Percentiles rank a stretch among this genome's conserved stretches.
These are phyloP conservation scores for Lindgomyces ingoldianus DNA, from an alignment of 495 filamentous ascomycete species.

Conservation along the genomic window DNA sequence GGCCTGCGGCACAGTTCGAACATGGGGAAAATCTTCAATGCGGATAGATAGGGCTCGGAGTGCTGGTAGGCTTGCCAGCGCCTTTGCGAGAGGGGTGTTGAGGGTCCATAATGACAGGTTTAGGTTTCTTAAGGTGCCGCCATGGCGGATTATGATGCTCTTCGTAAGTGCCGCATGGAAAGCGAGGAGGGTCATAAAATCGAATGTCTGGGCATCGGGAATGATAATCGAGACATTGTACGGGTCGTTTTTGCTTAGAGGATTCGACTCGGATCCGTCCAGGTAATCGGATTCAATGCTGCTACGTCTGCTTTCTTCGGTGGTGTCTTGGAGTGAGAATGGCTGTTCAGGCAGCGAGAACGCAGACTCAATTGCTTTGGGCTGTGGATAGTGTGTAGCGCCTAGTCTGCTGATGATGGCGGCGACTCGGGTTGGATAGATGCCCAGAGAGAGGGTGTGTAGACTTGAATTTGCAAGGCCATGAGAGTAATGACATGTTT, in stretches of 20 bases:
- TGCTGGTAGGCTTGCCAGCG: slow-evolving; percentile 18
- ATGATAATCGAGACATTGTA: slow-evolving; percentile 31
- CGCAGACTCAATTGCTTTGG: slow-evolving; percentile 5
- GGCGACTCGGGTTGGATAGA: slow-evolving; percentile 29
- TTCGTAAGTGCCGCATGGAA: slow-evolving; percentile 35
- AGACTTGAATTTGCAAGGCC: slow-evolving; percentile 30
- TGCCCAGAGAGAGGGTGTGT: slow-evolving; percentile 37
- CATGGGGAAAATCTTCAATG: slow-evolving; percentile 33
- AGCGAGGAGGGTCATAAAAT: slow-evolving; percentile 12
- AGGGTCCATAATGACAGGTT: slow-evolving; percentile 36
- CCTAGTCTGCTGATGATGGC: slow-evolving; percentile 24
- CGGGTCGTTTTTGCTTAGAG: slow-evolving; percentile 1
- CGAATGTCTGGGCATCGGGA: slow-evolving; percentile 22
- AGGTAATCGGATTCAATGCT: background rate
- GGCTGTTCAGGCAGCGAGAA: slow-evolving; percentile 3
- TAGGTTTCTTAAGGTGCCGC: slow-evolving; percentile 24
- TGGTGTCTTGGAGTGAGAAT: background rate
- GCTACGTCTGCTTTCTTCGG: background rate
- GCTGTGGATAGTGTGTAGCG: slow-evolving; percentile 15
- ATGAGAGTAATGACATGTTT: slow-evolving; percentile 29
- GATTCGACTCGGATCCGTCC: background rate
- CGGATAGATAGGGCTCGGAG: slow-evolving; percentile 35
- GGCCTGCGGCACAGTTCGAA: slow-evolving; percentile 2
- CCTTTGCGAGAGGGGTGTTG: slow-evolving; percentile 24
- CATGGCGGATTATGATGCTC: slow-evolving; percentile 40